Evolutionary conservation across 306 rosid species (phyloP), one percentile per base, ranked within the genome.

Genomic region (Prinsepia uniflora): DNA sequence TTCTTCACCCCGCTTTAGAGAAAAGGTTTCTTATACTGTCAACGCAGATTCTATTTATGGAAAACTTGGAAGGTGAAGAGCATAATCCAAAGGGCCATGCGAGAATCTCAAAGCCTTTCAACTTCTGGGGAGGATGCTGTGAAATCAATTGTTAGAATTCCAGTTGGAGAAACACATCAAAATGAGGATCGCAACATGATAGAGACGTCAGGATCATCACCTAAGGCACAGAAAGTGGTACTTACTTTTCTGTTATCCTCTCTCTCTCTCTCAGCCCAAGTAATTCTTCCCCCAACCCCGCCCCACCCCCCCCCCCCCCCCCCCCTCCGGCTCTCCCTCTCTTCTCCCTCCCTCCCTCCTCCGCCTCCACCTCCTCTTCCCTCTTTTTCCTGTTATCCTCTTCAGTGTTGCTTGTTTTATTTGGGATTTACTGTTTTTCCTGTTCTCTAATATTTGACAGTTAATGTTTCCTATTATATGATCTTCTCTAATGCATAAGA

Each of bases 211-310:
- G 56, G 74, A 67, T 77, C 63, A 71, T 80, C 84, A 71, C 72
- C 41, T 72, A 72, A 75, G 56, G 67, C 65, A 78, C 84, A 73
- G 49, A 71, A 83, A 74, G 79, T 84, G 99, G 97, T 94, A 86
- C 63, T 20, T 17, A 41, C n/a, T 69, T 54, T 81, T 78, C 74
- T 70, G 57, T 53, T 72, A 30, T 36, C 11, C 8, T 58, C 18
- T 58, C 10, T 30, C 42, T 58, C 18, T 24, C 63, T 24, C 41
- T 57, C 9, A 30, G 36, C 36, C 36, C 3, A 30, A 30, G 3
- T 30, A 30, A 30, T 57, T 4, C 6, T 39, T 2, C 62, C 4
- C 30, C n/a, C n/a, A n/a, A n/a, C n/a, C n/a, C n/a, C n/a, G n/a
- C n/a, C n/a, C 9, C 59, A 18, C 7, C 17, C 57, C 8, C 58